phyloP scores from a whole-genome alignment of 306 rosid genomes.

The Corylus avellana region DNA sequence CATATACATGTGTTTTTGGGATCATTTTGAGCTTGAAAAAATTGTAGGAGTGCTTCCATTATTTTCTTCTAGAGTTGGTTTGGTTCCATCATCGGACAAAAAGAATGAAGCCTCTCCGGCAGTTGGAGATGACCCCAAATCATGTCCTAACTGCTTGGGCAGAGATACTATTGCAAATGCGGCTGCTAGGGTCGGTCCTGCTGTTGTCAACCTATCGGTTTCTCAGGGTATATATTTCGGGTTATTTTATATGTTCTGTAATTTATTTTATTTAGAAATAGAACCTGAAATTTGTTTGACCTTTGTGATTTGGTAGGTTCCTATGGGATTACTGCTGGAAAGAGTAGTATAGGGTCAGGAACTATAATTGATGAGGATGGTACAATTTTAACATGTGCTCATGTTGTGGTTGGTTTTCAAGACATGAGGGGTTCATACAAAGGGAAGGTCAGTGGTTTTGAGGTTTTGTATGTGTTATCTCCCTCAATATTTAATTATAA shows the following conservation, averaged over 20 bases:
- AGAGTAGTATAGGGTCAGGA: slow-evolving; percentile 67
- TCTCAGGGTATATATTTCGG: slow-evolving; percentile 47
- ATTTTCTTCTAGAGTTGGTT: slow-evolving; percentile 43
- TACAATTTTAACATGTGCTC: slow-evolving; percentile 90
- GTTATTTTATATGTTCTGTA: slow-evolving; percentile 1
- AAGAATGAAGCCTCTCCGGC: slow-evolving; percentile 41
- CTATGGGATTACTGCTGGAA: slow-evolving; percentile 46
- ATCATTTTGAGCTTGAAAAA: slow-evolving; percentile 9
- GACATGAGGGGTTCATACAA: slow-evolving; percentile 53
- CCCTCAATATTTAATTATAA: too few species aligned
- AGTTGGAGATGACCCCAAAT: slow-evolving; percentile 40
- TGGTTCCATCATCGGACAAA: slow-evolving; percentile 41
- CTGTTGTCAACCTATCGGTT: slow-evolving; percentile 78
- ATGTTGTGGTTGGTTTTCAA: slow-evolving; percentile 65
- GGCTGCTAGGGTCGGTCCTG: slow-evolving; percentile 76
- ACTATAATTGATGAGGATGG: slow-evolving; percentile 83
- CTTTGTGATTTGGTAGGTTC: slow-evolving; percentile 40
- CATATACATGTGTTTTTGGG: too few species aligned
- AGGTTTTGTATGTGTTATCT: neutral
- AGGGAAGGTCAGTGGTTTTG: slow-evolving; percentile 64
- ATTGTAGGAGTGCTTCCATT: slow-evolving; percentile 49
- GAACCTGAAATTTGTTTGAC: neutral
- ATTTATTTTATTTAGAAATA: slow-evolving; percentile 1
- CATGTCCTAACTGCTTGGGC: slow-evolving; percentile 53
- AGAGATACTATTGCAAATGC: slow-evolving; percentile 86